These are phyloP conservation scores for Silene latifolia DNA, from an alignment of 148 eudicot species.

Conservation along the genomic window DNA sequence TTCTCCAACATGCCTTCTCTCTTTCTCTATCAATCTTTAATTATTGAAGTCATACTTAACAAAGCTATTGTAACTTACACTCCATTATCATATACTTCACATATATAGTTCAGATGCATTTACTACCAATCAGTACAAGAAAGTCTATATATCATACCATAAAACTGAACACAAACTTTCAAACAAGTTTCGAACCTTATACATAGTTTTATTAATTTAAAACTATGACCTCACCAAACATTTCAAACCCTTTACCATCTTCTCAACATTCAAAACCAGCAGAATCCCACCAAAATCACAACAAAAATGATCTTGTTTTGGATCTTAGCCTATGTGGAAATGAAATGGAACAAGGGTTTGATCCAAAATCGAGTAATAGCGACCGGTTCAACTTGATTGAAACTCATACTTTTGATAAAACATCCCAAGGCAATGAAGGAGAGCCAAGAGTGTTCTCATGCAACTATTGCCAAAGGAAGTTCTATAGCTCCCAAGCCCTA, in stretches of 20 bases:
- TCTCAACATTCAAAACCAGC: conserved; percentile 13
- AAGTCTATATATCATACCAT: conserved; percentile 5
- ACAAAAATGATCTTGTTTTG: conserved; percentile 27
- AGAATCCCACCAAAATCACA: conserved; percentile 7
- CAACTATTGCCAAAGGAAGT: conserved; percentile 83
- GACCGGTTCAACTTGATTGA: conserved; percentile 9
- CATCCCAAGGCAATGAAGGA: conserved; percentile 23
- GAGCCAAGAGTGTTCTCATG: conserved; percentile 73
- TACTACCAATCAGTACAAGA: conserved; percentile 17
- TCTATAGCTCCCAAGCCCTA: conserved; percentile 86
- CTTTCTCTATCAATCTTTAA: conserved; percentile 17
- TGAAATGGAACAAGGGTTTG: conserved; percentile 25
- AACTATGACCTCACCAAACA: conserved; percentile 19
- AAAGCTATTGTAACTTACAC: conserved; percentile 18
- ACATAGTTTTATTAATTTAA: not conserved
- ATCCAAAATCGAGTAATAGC: conserved; percentile 26
- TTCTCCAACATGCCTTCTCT: conserved; percentile 10
- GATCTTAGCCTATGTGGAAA: conserved; percentile 53
- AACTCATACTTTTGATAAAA: conserved; percentile 23
- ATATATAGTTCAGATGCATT: conserved; percentile 16
- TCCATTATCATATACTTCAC: conserved; percentile 23
- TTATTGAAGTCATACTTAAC: conserved; percentile 16
- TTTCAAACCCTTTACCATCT: conserved; percentile 9
- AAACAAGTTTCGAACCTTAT: not conserved
- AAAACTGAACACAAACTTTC: conserved; percentile 2